Evolutionary conservation across 495 filamentous ascomycete species (phyloP), one percentile per base, ranked within the genome.

Genomic region (Staphylotrichum longicolle): DNA sequence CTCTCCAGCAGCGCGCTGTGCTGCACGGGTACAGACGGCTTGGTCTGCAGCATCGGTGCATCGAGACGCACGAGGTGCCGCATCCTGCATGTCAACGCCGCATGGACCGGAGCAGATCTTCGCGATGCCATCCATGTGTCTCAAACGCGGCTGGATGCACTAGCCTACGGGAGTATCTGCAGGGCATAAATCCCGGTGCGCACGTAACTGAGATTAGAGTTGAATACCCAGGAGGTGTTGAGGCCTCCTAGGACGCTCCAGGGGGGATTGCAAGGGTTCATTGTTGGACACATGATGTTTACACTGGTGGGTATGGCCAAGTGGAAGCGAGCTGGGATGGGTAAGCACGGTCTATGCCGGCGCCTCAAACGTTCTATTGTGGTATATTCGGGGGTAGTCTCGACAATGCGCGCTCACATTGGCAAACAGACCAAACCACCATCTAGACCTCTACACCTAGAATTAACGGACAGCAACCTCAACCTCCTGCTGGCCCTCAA

Each of bases 401-500:
- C n/a, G 56, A 42, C 56, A 40, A 58, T 42, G 52, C 42, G 34
- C 41, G 34, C 51, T 55, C 51, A 14, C 33, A n/a, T 39, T n/a
- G 7, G 39, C 15, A 8, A 33, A 49, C 40, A 63, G 53, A 15
- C 46, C 30, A 37, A 35, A 32, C 7, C 57, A 61, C 34, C 57
- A 30, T 27, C 15, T 14, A 32, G 40, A 15, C 37, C 20, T 27
- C 20, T 27, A 27, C 20, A 27, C 20, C 20, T 27, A 27, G 1
- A 27, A 27, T 60, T 58, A 66, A 37, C 67, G 65, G 9, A 65
- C 56, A 54, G 64, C 54, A 48, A 74, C 56, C 57, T 71, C 69
- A 30, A 72, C 63, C 68, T 88, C 84, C 63, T 86, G 82, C 63
- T 86, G 82, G 53, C 78, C 79, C 67, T 82, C 76, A 66, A 88